Conservation (phyloP, 2,329 filamentous ascomycete species). For the Claviceps maximensis region DNA sequence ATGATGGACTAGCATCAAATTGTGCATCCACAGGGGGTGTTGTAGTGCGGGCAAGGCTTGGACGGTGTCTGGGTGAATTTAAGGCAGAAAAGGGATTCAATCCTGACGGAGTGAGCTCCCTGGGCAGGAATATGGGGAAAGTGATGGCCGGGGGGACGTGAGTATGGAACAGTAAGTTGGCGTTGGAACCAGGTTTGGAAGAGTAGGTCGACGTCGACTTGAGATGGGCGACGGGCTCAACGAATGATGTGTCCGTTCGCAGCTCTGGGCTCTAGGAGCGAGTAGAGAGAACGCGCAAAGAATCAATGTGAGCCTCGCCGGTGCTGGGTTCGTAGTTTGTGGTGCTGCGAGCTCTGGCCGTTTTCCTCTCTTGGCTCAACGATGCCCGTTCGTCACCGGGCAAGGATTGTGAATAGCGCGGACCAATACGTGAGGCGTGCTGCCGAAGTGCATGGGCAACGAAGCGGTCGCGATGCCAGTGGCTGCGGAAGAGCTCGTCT, state of each 20-base stretch:
- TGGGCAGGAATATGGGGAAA: constrained; percentile 5
- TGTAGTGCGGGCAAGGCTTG: constrained; percentile 2
- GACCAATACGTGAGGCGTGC: constrained; percentile 12
- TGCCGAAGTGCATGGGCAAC: constrained; percentile 11
- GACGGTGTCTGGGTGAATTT: constrained; percentile 1
- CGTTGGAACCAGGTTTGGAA: constrained; percentile 4
- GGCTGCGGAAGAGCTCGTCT: constrained; percentile 7
- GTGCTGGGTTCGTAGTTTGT: background rate
- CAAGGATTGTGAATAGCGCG: constrained; percentile 12
- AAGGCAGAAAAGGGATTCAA: constrained; percentile 8
- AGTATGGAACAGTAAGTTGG: constrained; percentile 11
- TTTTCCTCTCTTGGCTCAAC: background rate
- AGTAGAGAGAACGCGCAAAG: background rate
- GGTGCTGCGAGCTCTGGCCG: background rate
- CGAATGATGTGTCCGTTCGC: background rate
- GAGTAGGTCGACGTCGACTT: constrained; percentile 2
- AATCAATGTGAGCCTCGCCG: background rate
- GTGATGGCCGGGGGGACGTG: constrained; percentile 9
- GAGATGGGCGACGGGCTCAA: background rate
- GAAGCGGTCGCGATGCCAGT: constrained; percentile 5
- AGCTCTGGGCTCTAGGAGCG: background rate
- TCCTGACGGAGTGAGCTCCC: constrained; percentile 3
- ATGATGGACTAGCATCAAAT: constrained; percentile 3
- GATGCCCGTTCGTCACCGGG: constrained; percentile 5
- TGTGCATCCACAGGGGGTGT: constrained; percentile 7